Base-by-base conservation (phyloP, 352 stramenopile species). In the Globisporangium okanoganense region DNA sequence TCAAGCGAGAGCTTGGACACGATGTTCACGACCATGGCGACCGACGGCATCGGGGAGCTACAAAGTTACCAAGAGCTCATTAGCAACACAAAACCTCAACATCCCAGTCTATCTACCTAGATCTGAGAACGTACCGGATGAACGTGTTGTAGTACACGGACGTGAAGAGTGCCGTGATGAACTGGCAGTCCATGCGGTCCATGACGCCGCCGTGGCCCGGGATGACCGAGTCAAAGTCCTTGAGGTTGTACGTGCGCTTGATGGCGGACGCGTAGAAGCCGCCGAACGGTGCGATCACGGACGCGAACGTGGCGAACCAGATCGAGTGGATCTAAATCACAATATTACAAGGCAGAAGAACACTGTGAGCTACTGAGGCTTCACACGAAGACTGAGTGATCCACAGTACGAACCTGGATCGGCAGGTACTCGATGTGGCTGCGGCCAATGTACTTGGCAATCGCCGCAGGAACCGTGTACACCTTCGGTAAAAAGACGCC, bases 181-280 rank as follows among this genome's bases (percentile, higher is more conserved):
- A 85, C 71, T 99, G 94, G 70, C 96, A 99, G 76, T 99, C 96
- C 90, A 99, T 98, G 49, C 96, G 88, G 68, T 99, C 96, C 84
- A 97, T 98, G 57, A 99, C 79, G 31, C 96, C 96, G 48, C 96
- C 96, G 68, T 99, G 98, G 55, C 97, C 97, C 2, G 97, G 98
- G 61, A 99, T 99, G 48, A 99, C 79, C 27, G 87, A 96, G 64
- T 98, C 97, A 74, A 99, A 99, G 78, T 99, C 98, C 79, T 99
- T 99, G 52, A 99, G 86, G 49, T 95, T 89, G 79, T 99, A 99
- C 25, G 97, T 98, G 50, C 98, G 89, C 79, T 99, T 99, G 64
- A 99, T 99, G 24, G 97, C 97, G 43, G 88, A 98, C 2, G 97
- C 97, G 69, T 99, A 95, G 73, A 99, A 99, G 38, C 97, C 98